Evolutionary conservation across 768 basidiomycete species (phyloP).

Genomic region (Psilocybe cubensis): DNA sequence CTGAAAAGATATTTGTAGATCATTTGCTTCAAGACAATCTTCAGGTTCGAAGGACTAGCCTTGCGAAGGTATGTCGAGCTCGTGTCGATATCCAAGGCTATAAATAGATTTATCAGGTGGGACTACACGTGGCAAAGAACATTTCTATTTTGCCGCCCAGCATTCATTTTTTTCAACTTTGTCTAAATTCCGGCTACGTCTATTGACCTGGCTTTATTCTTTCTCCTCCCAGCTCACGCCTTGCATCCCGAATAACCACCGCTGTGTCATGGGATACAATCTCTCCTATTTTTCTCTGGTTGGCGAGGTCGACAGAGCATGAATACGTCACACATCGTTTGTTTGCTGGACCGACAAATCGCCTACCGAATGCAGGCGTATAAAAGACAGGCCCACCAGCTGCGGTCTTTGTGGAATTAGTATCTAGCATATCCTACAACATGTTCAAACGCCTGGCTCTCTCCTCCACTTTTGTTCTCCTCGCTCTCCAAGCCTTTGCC

Average conservation of each 20-base stretch:
- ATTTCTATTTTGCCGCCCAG: slow-evolving; percentile 2
- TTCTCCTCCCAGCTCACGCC: background rate
- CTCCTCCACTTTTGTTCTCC: slow-evolving; percentile 14
- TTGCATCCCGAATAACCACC: slow-evolving; percentile 10
- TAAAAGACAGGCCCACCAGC: background rate
- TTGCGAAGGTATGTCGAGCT: too few species aligned
- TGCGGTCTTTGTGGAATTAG: background rate
- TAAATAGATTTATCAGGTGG: background rate
- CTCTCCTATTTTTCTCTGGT: background rate
- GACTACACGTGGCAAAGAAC: background rate
- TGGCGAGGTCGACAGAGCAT: background rate
- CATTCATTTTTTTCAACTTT: slow-evolving; percentile 2
- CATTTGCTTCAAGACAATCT: too few species aligned
- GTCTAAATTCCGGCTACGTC: background rate
- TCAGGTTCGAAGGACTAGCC: too few species aligned
- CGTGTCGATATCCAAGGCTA: slow-evolving; percentile 1
- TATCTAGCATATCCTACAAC: background rate
- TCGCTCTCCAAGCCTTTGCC: slow-evolving; percentile 18
- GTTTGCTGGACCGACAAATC: slow-evolving; percentile 2
- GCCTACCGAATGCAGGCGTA: slow-evolving; percentile 1
- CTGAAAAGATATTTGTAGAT: too few species aligned
- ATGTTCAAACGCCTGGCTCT: slow-evolving; percentile 16
- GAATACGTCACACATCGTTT: background rate
- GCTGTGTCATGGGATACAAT: background rate
- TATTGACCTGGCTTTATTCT: background rate